Base-by-base conservation (phyloP, 225 moss, liverwort and hornwort species). In the Pseudoscleropodium purum region DNA sequence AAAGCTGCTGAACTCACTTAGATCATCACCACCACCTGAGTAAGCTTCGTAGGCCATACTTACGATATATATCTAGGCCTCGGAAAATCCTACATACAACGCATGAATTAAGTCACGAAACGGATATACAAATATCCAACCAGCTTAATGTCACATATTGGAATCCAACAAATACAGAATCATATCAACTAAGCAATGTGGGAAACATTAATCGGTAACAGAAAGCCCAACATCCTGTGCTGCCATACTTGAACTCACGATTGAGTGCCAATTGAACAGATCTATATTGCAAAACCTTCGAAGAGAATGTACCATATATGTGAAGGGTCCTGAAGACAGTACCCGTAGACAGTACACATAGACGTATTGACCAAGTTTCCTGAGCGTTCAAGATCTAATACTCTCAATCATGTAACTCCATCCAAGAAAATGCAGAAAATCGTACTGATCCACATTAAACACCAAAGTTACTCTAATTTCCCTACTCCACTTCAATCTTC, bases 21-120 rank as follows among this genome's bases (percentile, higher is more conserved):
- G 76, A 87, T 95, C 97, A 88, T 94, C 95, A 85, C 95, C 95
- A 82, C 96, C 97, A 79, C 95, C 96, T 83, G 94, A 94, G 61
- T 96, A 97, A 78, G 90, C 95, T 77, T 95, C 96, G 86, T 91
- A 95, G 47, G 95, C 97, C 97, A 97, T 97, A 82, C 66, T 87
- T 92, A 51, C 84, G 67, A 82, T 70, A 49, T 84, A n/a, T 75
- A 68, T 80, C 59, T 69, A 67, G 65, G 86, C 83, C 87, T 91
- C 65, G 24, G 64, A 82, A 68, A 76, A 68, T 82, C 88, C 88
- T 86, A 82, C 88, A 89, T 36, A 76, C 13, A 89, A 27, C 82
- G 85, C 11, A 85, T 13, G 19, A 61, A 26, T 18, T 12, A 15
- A 66, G 36, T 67, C 30, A 75, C 33, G 19, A 83, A 61, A 68